Evolutionary conservation across 176 grass and related monocot species (phyloP).

Genomic region (Tuctoria greenei): DNA sequence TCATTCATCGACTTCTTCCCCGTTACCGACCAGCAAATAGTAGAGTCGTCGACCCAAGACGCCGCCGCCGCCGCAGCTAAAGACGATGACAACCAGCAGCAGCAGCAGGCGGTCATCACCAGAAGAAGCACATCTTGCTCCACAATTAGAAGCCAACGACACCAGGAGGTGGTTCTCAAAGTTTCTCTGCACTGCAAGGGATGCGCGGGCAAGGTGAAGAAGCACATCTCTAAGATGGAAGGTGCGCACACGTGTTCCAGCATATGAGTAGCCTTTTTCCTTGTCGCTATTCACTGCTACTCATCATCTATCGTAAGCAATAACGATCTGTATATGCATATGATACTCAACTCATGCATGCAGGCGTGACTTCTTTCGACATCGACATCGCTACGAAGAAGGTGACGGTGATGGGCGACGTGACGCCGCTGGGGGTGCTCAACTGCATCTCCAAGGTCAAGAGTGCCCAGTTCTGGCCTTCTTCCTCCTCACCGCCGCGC

Average conservation of each 20-base stretch:
- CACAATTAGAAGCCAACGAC: background rate
- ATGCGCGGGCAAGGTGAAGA: constrained; percentile 88
- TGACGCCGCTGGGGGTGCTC: constrained; percentile 83
- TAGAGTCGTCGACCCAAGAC: background rate
- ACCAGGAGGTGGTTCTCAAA: constrained; percentile 75
- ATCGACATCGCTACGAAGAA: constrained; percentile 84
- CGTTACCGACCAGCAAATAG: background rate
- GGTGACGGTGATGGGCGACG: constrained; percentile 79
- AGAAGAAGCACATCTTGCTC: background rate
- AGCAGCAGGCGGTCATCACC: background rate
- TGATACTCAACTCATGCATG: background rate
- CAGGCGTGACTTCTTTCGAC: constrained; percentile 78
- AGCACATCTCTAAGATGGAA: constrained; percentile 98
- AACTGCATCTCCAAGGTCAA: constrained; percentile 87
- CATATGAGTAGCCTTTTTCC: too few species aligned
- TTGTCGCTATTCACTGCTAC: too few species aligned
- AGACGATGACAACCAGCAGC: background rate
- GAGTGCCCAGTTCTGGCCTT: constrained; percentile 72
- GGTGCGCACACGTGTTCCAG: constrained; percentile 47
- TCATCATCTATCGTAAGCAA: too few species aligned
- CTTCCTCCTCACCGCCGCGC: constrained; percentile 10
- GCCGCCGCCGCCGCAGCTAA: too few species aligned
- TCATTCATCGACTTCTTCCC: background rate
- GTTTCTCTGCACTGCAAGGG: constrained; percentile 96
- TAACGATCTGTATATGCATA: too few species aligned